Base-by-base conservation (phyloP, 2,329 filamentous ascomycete species). In the Corinectria fuckeliana region DNA sequence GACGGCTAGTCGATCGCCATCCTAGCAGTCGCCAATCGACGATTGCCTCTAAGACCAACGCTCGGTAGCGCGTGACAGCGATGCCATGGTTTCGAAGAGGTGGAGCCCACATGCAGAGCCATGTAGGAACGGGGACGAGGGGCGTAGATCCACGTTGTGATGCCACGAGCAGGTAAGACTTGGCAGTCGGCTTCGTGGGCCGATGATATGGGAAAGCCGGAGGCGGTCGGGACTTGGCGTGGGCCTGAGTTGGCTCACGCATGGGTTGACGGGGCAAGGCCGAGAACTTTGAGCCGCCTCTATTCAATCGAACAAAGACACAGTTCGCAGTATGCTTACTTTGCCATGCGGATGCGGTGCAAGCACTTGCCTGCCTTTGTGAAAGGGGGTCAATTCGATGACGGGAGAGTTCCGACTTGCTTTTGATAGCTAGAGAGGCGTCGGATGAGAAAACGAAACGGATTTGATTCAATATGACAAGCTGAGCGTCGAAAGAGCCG, bases 1-100 rank as follows among this genome's bases (percentile, higher is more conserved):
- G 32, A 18, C 32, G n/a, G n/a, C 32, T 36, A 36, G n/a, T 16
- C 32, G 6, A 69, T 70, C 62, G 32, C 58, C 59, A 56, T 45
- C 36, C 62, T 58, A 64, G 54, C 49, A 60, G 51, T 65, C 63
- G 68, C 64, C 64, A 70, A 70, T 70, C 66, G 68, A 66, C 64
- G 61, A 70, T 68, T 64, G 47, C 45, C 57, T 57, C 55, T 56
- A 63, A 60, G 52, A 38, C 28, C 58, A 52, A 60, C 53, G 56
- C 26, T 55, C 49, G 57, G 38, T 32, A 36, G 28, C 30, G 42
- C 38, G 10, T 32, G 38, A 48, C 51, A 44, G 54, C 48, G 54
- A 50, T 58, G 56, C 58, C 49, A 61, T 66, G 36, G 66, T 65
- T 65, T 65, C 51, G 58, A 52, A 53, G 58, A 58, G 50, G 65